phyloP scores from a whole-genome alignment of 305 asterid species.

The Fraxinus angustifolia region DNA sequence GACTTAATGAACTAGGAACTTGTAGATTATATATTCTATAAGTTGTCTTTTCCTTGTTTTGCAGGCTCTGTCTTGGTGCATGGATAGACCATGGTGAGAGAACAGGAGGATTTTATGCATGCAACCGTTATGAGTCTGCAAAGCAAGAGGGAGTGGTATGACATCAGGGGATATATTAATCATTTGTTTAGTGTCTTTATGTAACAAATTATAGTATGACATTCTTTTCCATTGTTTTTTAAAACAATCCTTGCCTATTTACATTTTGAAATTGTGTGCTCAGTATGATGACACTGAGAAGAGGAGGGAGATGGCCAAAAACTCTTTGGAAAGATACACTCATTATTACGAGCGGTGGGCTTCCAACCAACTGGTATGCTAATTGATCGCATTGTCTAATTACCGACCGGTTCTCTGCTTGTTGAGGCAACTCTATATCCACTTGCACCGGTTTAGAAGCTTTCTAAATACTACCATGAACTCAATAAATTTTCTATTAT shows the following conservation, averaged over 20 bases:
- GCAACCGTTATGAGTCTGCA: slow-evolving; percentile 91
- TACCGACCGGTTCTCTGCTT: background rate
- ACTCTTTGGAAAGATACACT: slow-evolving; percentile 87
- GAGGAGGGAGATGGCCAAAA: slow-evolving; percentile 93
- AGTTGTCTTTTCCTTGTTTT: slow-evolving; percentile 18
- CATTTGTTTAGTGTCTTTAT: slow-evolving; percentile 10
- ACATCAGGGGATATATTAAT: slow-evolving; percentile 2
- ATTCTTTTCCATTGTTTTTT: slow-evolving; percentile 17
- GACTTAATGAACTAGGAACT: slow-evolving; percentile 1
- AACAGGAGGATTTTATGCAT: slow-evolving; percentile 95
- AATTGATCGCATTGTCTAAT: slow-evolving; percentile 14
- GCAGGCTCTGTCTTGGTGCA: slow-evolving; percentile 84
- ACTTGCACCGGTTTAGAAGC: background rate
- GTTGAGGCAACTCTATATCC: background rate
- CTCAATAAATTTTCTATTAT: background rate
- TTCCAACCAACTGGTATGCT: slow-evolving; percentile 81
- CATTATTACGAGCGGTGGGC: slow-evolving; percentile 99
- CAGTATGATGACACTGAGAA: slow-evolving; percentile 90
- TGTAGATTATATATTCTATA: background rate
- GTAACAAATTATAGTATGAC: background rate
- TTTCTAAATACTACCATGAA: background rate
- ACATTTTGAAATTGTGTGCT: slow-evolving; percentile 16
- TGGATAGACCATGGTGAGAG: slow-evolving; percentile 97
- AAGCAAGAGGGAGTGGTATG: slow-evolving; percentile 92
- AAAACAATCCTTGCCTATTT: slow-evolving; percentile 10